phyloP scores from a whole-genome alignment of 2,329 filamentous ascomycete genomes.

The Colletotrichum sp. region DNA sequence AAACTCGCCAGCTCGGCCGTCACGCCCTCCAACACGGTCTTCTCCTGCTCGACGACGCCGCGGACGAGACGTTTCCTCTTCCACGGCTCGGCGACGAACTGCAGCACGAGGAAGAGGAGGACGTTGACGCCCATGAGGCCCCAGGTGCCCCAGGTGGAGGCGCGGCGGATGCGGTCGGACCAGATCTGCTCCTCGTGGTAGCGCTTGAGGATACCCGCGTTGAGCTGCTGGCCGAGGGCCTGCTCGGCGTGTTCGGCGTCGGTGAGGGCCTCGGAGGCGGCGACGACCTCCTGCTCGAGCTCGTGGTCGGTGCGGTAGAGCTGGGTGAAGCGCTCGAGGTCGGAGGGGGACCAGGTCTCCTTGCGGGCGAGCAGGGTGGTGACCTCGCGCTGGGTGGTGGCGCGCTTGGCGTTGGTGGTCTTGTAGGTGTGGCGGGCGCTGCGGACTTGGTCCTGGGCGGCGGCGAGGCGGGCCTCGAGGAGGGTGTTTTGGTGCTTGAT shows the following conservation, averaged over 20 bases:
- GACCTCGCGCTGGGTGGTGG: conserved; percentile 92
- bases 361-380: conserved; percentile 93
- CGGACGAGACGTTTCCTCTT: conserved; percentile 79
- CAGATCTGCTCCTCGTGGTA: conserved; percentile 99
- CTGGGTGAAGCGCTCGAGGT: conserved; percentile 92
- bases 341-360: conserved; percentile 84
- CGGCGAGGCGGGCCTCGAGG: conserved; percentile 64
- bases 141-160: conserved; percentile 98
- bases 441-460: conserved; percentile 70
- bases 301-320: conserved; percentile 92
- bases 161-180: conserved; percentile 95
- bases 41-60: conserved; percentile 82
- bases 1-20: conserved; percentile 44
- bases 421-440: conserved; percentile 78
- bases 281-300: conserved; percentile 83
- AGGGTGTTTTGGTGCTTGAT: conserved; percentile 79
- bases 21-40: conserved; percentile 58
- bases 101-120: conserved; percentile 81
- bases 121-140: conserved; percentile 98
- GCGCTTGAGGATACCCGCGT: conserved; percentile 81
- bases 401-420: conserved; percentile 80
- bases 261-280: conserved; percentile 73
- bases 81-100: conserved; percentile 94
- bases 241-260: conserved; percentile 82
- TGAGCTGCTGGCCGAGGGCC: conserved; percentile 75